Base-by-base conservation (phyloP, 169 alveolate species). In the Condylostoma magnum region DNA sequence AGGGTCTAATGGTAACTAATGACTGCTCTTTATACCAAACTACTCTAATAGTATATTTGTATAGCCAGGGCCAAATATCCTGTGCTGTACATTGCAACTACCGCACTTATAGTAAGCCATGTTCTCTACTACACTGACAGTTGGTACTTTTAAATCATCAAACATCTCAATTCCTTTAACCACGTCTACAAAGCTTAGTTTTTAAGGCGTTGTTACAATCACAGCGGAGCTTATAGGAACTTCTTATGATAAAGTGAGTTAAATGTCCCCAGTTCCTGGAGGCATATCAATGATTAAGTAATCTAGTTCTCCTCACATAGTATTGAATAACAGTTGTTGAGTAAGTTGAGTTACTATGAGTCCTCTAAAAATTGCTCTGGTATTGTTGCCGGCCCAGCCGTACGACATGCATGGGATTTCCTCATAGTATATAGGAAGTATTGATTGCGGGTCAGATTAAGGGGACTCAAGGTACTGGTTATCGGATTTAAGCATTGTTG, bases 201-300 rank as follows among this genome's bases (percentile, higher is more conserved):
- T 94, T 70, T 93, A 91, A 47, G 98, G 98, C 3, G 99, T 97
- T 0, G 99, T 96, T n/a, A 96, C 96, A 18, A 96, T 94, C 10
- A 96, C 91, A 25, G 98, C 94, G 4, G 97, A 99, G 70, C 87
- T 87, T 6, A 93, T 58, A 18, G 76, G 78, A 54, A 96, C 86
- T 71, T 94, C 95, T 76, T 97, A 96, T 69, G 98, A 96, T 37
- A 98, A 87, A 50, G 99, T 93, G 41, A 99, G 86, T 79, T 96
- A 96, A 55, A 97, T 97, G 79, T 99, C 99, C 41, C 99, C 99
- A 6, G 99, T 99, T 0, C 99, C 99, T 3, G 99, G 99, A 1
- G 99, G 99, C 67, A 97, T 81, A 84, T 99, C 99, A 41, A 99
- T 87, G 12, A 99, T 89, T 71, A 99, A 86, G 69, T 95, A 97